These are phyloP conservation scores for Metschnikowia kofuensis DNA, from an alignment of 805 yeast genomes.

Conservation along the genomic window DNA sequence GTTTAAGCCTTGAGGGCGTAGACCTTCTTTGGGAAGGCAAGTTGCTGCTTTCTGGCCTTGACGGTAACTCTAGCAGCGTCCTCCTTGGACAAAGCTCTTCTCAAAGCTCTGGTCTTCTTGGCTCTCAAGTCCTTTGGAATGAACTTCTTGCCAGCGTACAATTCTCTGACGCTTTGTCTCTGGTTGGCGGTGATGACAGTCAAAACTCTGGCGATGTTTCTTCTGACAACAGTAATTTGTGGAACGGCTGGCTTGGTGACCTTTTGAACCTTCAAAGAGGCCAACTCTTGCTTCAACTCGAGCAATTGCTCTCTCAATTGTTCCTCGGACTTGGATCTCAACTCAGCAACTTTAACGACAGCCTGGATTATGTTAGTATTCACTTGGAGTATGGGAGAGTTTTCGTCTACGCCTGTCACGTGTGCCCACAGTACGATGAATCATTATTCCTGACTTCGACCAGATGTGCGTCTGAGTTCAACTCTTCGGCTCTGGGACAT, in stretches of 20 bases:
- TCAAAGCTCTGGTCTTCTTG: conserved; percentile 99
- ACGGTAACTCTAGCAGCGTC: conserved; percentile 81
- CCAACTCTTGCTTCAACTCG: conserved; percentile 95
- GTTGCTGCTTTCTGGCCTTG: conserved; percentile 86
- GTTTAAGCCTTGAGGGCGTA: conserved; percentile 96
- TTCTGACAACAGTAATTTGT: conserved; percentile 96
- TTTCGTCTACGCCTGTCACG: neutral
- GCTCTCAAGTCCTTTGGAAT: conserved; percentile 98
- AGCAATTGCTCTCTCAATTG: conserved; percentile 92
- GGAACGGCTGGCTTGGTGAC: conserved; percentile 89
- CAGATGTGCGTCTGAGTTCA: too few relatives aligned
- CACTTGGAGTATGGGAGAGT: neutral
- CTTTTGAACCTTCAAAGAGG: conserved; percentile 94
- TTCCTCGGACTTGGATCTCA: conserved; percentile 95
- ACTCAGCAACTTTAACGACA: conserved; percentile 92
- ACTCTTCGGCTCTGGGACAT: too few relatives aligned
- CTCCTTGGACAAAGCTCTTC: conserved; percentile 89
- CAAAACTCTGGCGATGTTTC: conserved; percentile 97
- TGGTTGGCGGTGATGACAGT: conserved; percentile 96
- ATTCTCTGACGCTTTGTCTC: conserved; percentile 91
- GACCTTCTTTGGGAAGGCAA: conserved; percentile 98
- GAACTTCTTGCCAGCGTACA: conserved; percentile 93
- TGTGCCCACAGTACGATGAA: neutral
- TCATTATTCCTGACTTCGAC: neutral
- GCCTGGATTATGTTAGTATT: conserved; percentile 49